phyloP scores from a whole-genome alignment of 1,284 basidiomycete genomes.

The Sutorius eximius region DNA sequence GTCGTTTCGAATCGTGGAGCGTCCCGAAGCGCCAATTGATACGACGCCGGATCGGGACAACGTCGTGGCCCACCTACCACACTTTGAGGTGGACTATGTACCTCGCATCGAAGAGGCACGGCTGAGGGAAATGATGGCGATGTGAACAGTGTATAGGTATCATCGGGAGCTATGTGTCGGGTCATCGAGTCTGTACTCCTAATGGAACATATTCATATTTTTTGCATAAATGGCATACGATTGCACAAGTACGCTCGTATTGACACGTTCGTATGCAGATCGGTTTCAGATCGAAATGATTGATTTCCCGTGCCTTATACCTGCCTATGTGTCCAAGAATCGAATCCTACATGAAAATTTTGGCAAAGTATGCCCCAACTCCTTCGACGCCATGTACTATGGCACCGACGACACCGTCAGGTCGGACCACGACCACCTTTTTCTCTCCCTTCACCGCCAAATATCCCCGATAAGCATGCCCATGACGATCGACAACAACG shows the following conservation, averaged over 20 bases:
- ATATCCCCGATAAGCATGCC: constrained; percentile 26
- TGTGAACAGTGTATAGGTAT: not conserved
- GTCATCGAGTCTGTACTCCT: not conserved
- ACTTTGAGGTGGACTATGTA: constrained; percentile 20
- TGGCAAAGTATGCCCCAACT: constrained; percentile 32
- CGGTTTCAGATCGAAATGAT: no score
- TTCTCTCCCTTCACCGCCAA: constrained; percentile 14
- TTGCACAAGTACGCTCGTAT: no score
- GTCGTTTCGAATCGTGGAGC: constrained; percentile 25
- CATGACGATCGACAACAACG: constrained; percentile 15
- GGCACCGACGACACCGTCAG: constrained; percentile 41
- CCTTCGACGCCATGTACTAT: constrained; percentile 33
- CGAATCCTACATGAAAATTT: constrained; percentile 11
- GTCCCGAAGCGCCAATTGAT: constrained; percentile 20
- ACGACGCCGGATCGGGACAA: constrained; percentile 13
- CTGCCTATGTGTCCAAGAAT: not conserved
- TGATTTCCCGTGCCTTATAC: no score
- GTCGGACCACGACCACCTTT: constrained; percentile 33
- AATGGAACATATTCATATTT: no score
- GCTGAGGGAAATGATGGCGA: constrained; percentile 35
- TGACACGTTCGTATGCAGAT: no score
- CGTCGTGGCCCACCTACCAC: not conserved
- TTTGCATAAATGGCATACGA: no score
- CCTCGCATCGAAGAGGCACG: constrained; percentile 23
- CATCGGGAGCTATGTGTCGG: not conserved